Conservation (phyloP, 768 basidiomycete species). For the Paxillus involutus region DNA sequence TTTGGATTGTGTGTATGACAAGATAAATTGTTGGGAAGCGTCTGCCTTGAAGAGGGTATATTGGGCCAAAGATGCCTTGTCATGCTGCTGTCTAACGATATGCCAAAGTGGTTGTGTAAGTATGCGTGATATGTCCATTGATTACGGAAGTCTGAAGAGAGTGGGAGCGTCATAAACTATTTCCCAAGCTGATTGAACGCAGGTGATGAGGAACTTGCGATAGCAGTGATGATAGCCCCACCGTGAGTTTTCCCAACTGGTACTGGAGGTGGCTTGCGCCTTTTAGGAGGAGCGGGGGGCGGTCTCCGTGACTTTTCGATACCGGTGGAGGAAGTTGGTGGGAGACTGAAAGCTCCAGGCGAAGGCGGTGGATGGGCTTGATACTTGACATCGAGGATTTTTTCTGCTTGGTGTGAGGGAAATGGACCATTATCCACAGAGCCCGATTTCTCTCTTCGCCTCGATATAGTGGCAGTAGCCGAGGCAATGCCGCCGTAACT, state of each 20-base stretch:
- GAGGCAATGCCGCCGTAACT: constrained; percentile 31
- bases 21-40: neutral
- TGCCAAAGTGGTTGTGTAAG: constrained; percentile 16
- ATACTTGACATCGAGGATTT: constrained; percentile 15
- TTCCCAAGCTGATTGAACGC: constrained; percentile 17
- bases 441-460: constrained; percentile 24
- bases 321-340: constrained; percentile 14
- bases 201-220: constrained; percentile 40
- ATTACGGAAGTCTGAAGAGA: neutral
- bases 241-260: constrained; percentile 50
- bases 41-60: constrained; percentile 14
- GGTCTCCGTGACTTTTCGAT: constrained; percentile 43
- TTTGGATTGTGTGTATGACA: constrained; percentile 4
- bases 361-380: constrained; percentile 17
- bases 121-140: constrained; percentile 7
- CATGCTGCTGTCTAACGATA: constrained; percentile 25
- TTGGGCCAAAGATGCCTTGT: constrained; percentile 10
- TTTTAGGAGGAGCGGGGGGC: constrained; percentile 66
- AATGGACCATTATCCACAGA: constrained; percentile 28
- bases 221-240: constrained; percentile 60
- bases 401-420: constrained; percentile 14
- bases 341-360: constrained; percentile 15
- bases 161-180: constrained; percentile 2
- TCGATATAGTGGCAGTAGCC: constrained; percentile 15
- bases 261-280: constrained; percentile 72